Conservation (phyloP, 441 rosid genomes). For the Populus trichocarpa region DNA sequence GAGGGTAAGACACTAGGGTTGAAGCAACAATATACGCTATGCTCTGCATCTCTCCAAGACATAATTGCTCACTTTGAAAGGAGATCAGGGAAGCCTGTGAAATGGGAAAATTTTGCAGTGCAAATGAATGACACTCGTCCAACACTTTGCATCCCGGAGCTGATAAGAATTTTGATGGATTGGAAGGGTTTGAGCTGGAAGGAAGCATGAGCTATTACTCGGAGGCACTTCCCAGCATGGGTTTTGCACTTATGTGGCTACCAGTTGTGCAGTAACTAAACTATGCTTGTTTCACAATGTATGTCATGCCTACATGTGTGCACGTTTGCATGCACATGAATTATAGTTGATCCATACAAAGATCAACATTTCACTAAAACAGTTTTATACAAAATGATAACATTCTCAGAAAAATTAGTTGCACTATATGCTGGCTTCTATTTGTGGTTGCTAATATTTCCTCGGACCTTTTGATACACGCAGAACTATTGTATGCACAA, state of each 20-base stretch:
- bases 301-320: background rate
- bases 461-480: background rate
- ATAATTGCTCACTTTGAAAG: constrained; percentile 41
- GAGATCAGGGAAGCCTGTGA: constrained; percentile 30
- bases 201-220: constrained; percentile 47
- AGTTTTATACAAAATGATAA: no score
- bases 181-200: constrained; percentile 44
- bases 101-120: constrained; percentile 39
- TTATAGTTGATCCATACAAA: background rate
- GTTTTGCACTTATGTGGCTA: background rate
- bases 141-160: constrained; percentile 50
- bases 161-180: constrained; percentile 51
- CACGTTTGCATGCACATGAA: background rate
- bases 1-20: constrained; percentile 47
- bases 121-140: constrained; percentile 63
- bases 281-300: background rate
- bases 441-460: constrained; percentile 2
- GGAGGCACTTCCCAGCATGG: constrained; percentile 26
- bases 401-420: background rate
- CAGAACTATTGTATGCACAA: constrained; percentile 49
- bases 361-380: background rate
- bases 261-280: background rate
- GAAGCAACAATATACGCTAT: constrained; percentile 48
- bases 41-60: constrained; percentile 46
- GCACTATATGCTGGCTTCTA: background rate